Evolutionary conservation across 345 rosid species (phyloP).

Genomic region (Turnera subulata): DNA sequence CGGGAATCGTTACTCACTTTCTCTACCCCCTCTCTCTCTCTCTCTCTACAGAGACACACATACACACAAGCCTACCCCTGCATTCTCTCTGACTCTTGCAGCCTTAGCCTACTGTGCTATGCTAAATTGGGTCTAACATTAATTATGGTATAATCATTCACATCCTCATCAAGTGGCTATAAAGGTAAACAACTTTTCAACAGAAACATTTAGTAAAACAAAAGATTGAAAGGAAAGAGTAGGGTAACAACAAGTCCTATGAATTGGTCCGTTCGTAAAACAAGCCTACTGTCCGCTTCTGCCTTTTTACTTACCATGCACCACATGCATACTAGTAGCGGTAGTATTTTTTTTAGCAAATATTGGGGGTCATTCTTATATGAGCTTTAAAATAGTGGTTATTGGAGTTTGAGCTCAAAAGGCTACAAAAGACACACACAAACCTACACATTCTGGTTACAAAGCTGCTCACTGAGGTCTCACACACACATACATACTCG

Average conservation of each 20-base stretch:
- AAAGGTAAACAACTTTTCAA: slow-evolving; percentile 19
- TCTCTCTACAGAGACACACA: neutral
- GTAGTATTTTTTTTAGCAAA: neutral
- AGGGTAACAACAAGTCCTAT: slow-evolving; percentile 1
- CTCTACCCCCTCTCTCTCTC: neutral
- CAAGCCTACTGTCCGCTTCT: too few species aligned
- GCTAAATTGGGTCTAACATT: slow-evolving; percentile 4
- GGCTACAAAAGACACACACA: slow-evolving; percentile 10
- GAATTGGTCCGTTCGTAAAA: neutral
- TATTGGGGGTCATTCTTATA: neutral
- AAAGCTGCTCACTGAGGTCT: neutral
- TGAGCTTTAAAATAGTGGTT: neutral
- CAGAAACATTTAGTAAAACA: neutral
- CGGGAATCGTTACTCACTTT: slow-evolving; percentile 15
- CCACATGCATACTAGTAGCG: neutral
- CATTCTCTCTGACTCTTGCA: neutral
- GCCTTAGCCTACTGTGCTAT: neutral
- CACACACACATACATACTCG: neutral
- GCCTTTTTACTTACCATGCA: neutral
- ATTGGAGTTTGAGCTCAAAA: slow-evolving; percentile 14
- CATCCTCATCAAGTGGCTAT: neutral
- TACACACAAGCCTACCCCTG: neutral
- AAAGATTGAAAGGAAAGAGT: neutral
- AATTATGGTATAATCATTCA: slow-evolving; percentile 29
- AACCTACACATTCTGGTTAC: slow-evolving; percentile 21